These are phyloP conservation scores for Allomyces javanicus DNA, from an alignment of 192 early-diverging fungal genomes.

Conservation along the genomic window DNA sequence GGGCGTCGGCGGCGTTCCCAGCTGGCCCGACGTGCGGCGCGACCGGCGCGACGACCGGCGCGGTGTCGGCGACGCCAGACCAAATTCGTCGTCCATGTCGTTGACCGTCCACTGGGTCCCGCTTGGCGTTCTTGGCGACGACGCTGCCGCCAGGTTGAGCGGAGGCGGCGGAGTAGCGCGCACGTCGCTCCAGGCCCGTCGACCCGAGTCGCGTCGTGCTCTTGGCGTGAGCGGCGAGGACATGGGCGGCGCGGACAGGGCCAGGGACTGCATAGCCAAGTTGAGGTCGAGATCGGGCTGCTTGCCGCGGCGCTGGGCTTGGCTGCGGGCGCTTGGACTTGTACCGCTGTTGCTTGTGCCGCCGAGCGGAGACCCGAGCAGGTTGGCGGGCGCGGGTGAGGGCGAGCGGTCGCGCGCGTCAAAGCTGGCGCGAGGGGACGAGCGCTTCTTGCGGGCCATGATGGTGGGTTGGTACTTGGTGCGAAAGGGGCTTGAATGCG, in stretches of 20 bases:
- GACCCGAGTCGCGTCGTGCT: no score
- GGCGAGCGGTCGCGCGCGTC: neutral
- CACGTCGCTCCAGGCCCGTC: no score
- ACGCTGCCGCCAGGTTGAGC: no score
- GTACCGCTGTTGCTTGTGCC: neutral
- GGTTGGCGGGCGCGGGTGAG: neutral
- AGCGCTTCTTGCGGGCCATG: neutral
- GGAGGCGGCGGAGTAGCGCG: no score
- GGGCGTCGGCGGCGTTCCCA: neutral
- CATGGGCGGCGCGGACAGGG: neutral
- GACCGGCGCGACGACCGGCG: neutral
- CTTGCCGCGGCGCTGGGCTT: no score
- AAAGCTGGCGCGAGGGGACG: neutral
- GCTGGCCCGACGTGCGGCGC: neutral
- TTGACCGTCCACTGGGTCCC: no score
- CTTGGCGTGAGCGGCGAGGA: neutral
- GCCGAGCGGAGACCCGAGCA: neutral
- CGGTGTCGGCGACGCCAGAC: neutral
- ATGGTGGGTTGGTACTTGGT: neutral
- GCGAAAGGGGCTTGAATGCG: no score
- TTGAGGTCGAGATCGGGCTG: no score
- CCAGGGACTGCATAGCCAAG: neutral
- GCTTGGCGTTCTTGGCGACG: no score
- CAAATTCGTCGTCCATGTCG: no score
- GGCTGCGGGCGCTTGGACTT: no score